Base-by-base conservation (phyloP, 768 basidiomycete genomes). In the Lanmaoa pseudosensibilis region DNA sequence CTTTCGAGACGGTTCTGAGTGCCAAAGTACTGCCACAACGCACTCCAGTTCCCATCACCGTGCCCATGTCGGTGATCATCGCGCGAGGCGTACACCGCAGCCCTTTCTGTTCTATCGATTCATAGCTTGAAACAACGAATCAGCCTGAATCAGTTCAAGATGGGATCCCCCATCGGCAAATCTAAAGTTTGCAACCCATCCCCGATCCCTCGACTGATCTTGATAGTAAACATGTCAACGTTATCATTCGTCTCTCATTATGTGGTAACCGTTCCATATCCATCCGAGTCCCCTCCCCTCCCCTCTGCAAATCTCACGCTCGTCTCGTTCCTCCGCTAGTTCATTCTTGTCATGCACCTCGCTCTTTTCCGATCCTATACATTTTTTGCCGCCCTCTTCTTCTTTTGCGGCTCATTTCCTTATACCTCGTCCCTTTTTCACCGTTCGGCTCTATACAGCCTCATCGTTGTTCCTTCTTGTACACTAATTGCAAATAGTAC, bases 181-280 rank as follows among this genome's bases (percentile, higher is more conserved):
- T 71, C 70, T 71, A 73, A 68, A 46, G 64, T 71, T 73, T 68
- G 32, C 52, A 40, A 55, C 52, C 46, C 65, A 71, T 69, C 71
- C 68, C 68, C 69, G 70, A 71, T 71, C 69, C 46, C 46, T 37
- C 44, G 23, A 39, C 58, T 65, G 62, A 70, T 69, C 70, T 58
- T 54, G 68, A 67, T 66, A 59, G 41, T 43, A 48, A 44, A 30
- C 58, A 32, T 27, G 48, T 36, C 60, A 72, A 69, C 68, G 70
- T 72, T 72, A 71, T 69, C 69, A 69, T 49, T 63, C 49, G 36
- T 46, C 47, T 55, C 54, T 67, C 56, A 40, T 67, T 66, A 66
- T 67, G 61, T 65, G 27, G 27, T 27, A 27, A 66, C 56, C 33
- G 23, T 44, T 52, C 59, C 62, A 57, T 62, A 59, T 68, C 12